A percentile compares a stretch with the other conserved stretches of the same genome.
phyloP scores from a whole-genome alignment of 495 filamentous ascomycete species.

The Aspergillus saccharolyticus region DNA sequence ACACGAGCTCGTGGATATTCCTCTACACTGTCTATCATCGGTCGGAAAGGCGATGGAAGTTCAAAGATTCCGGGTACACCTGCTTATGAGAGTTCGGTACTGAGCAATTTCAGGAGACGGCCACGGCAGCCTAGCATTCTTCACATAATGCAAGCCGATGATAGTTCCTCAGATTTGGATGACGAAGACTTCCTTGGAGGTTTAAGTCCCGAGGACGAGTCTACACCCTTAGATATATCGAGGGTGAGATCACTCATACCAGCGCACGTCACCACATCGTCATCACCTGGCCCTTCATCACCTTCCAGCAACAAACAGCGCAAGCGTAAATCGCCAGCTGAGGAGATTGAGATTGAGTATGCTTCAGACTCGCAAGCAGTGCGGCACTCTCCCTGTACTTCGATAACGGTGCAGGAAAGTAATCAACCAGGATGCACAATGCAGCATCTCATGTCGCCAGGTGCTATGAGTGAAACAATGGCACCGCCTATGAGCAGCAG shows the following conservation, averaged over 20 bases:
- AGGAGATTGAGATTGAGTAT: slow-evolving; percentile 22
- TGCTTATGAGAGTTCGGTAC: slow-evolving; percentile 50
- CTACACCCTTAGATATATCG: slow-evolving; percentile 53
- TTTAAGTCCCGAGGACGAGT: slow-evolving; percentile 61
- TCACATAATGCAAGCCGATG: slow-evolving; percentile 53
- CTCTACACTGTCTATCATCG: slow-evolving; percentile 39
- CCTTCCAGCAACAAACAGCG: slow-evolving; percentile 29
- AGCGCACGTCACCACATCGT: slow-evolving; percentile 18
- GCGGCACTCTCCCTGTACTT: slow-evolving; percentile 18
- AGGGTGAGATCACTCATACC: slow-evolving; percentile 29
- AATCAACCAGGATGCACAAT: slow-evolving; percentile 9
- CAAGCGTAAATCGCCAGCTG: slow-evolving; percentile 32
- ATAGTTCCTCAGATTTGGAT: slow-evolving; percentile 43
- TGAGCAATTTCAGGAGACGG: slow-evolving; percentile 58
- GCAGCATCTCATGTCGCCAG: slow-evolving; percentile 21
- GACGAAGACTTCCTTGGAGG: slow-evolving; percentile 53
- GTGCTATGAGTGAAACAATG: slow-evolving; percentile 46
- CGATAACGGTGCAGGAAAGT: not conserved
- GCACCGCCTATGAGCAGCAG: slow-evolving; percentile 49
- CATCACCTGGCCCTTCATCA: slow-evolving; percentile 17
- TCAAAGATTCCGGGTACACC: slow-evolving; percentile 46
- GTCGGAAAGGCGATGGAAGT: slow-evolving; percentile 37
- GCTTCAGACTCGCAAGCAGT: slow-evolving; percentile 20
- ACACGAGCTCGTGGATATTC: slow-evolving; percentile 46
- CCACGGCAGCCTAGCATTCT: slow-evolving; percentile 65